A percentile compares a stretch with the other conserved stretches of the same genome.
These are phyloP conservation scores for Fusarium albosuccineum DNA, from an alignment of 2,329 filamentous ascomycete genomes.

Conservation along the genomic window DNA sequence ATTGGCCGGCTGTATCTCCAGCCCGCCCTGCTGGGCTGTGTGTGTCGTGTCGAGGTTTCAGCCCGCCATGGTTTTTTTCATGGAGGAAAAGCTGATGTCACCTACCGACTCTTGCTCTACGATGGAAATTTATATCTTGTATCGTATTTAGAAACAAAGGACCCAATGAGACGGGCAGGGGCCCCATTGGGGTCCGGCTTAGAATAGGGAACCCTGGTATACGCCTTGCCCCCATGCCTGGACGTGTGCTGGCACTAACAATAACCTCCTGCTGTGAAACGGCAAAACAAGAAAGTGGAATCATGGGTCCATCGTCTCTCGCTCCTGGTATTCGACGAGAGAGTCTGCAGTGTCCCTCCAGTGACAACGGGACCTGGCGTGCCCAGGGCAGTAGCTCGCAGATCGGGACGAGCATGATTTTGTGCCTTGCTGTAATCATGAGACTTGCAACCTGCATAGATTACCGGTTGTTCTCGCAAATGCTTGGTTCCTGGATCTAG, in stretches of 20 bases:
- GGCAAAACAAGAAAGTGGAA: conserved; percentile 29
- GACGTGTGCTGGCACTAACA: conserved; percentile 35
- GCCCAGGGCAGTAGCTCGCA: conserved; percentile 12
- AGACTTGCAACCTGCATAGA: conserved; percentile 13
- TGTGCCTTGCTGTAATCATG: conserved; percentile 12
- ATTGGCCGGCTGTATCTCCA: conserved; percentile 3
- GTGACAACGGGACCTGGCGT: conserved; percentile 29
- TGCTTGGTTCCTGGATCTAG: conserved; percentile 31
- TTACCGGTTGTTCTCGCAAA: conserved; percentile 33
- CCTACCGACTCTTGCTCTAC: neutral
- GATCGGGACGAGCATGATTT: conserved; percentile 9
- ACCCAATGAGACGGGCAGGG: conserved; percentile 12
- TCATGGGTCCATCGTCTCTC: conserved; percentile 11
- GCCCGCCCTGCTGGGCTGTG: conserved; percentile 14
- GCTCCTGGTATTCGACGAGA: neutral
- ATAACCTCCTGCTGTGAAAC: conserved; percentile 43
- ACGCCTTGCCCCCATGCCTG: conserved; percentile 30
- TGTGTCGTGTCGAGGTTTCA: conserved; percentile 19
- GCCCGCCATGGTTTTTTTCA: conserved; percentile 17
- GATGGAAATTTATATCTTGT: conserved; percentile 6
- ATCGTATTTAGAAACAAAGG: conserved; percentile 27
- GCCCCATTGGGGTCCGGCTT: conserved; percentile 19
- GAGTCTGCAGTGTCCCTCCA: conserved; percentile 19
- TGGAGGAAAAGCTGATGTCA: conserved; percentile 16
- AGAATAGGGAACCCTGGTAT: conserved; percentile 31